Base-by-base conservation (phyloP, 2,329 filamentous ascomycete species). In the Chrysosporium queenslandicum region DNA sequence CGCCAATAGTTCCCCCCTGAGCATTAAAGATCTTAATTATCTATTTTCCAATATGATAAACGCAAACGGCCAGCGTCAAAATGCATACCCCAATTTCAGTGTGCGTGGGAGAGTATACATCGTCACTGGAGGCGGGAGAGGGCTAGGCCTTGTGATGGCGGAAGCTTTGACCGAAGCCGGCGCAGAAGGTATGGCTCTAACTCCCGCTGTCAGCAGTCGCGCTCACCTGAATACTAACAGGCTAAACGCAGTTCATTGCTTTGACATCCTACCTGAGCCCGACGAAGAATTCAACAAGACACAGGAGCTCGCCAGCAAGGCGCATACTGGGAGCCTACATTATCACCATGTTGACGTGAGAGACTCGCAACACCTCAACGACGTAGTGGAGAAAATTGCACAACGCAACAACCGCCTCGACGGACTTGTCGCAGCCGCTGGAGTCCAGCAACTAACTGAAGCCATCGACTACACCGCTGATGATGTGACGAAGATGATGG, bases 341-440 rank as follows among this genome's bases (percentile, higher is more conserved):
- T 77, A 77, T 61, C 63, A 68, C 40, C 69, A 67, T 9, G 68
- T 76, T 34, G 75, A 77, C 53, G 72, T 76, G 8, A 67, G 69
- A 34, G 63, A 75, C 56, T 61, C 71, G 34, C 68, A 68, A 11
- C 58, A 59, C 4, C 55, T 66, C 25, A 57, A 69, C 49, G 51
- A 55, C 11, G 42, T 46, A 7, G 48, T 58, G 25, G 36, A 43
- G 6, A 46, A 53, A 18, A 54, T 58, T n/a, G 52, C 52, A 1
- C 46, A 16, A 12, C 50, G 43, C 23, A 32, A 48, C 5, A 37
- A 53, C 20, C 66, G 68, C 1, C 60, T 73, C 1, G 69, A 73
- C 53, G 71, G 71, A 4, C 54, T 71, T 12, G 63, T 73, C 50
- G 70, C 70, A 16, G 69, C 69, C 11, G 71, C 71, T 1, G 71